Base-by-base conservation (phyloP, 2,329 filamentous ascomycete genomes). In the Nannizzia gypsea region DNA sequence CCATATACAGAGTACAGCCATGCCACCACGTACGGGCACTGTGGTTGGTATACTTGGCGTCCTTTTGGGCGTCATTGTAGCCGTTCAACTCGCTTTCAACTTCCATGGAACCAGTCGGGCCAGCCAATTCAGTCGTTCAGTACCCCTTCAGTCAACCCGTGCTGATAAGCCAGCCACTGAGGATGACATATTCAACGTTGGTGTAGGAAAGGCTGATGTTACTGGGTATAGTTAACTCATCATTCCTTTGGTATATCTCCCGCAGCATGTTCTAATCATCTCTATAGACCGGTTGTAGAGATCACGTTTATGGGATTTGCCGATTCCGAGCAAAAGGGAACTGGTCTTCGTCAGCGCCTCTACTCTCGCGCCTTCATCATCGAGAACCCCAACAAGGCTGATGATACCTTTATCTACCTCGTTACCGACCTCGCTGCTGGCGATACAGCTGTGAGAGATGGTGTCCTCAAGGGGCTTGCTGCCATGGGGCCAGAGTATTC, bases 291-390 rank as follows among this genome's bases (percentile, higher is more conserved):
- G 0, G 89, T 95, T 11, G 90, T 95, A 22, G 90, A 96, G 72
- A 82, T 96, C 69, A 90, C 90, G 67, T 81, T 96, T 70, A 93
- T 92, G 80, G 91, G 91, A 63, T 96, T 96, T 76, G 92, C 92
- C 34, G 88, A 91, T 71, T 78, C 86, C n/a, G 82, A 82, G 46
- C 92, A 97, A 75, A 76, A 87, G 31, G 92, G 92, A 52, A 85
- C 85, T 1, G 92, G 92, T 22, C 77, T 97, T 57, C 85, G 91
- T 56, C 92, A 97, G 75, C 83, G 92, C 56, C 79, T 96, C 15
- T 92, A 93, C 73, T 90, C 90, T 42, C 85, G 92, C 57, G 87
- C 92, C 34, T 97, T 97, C 73, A 90, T 96, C 67, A 77, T 96
- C 52, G 90, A 84, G 56, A 83, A 88, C 67, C 77, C 83, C 3